Evolutionary conservation across 2,329 filamentous ascomycete species (phyloP).

Genomic region (Pseudocercospora fuligena): DNA sequence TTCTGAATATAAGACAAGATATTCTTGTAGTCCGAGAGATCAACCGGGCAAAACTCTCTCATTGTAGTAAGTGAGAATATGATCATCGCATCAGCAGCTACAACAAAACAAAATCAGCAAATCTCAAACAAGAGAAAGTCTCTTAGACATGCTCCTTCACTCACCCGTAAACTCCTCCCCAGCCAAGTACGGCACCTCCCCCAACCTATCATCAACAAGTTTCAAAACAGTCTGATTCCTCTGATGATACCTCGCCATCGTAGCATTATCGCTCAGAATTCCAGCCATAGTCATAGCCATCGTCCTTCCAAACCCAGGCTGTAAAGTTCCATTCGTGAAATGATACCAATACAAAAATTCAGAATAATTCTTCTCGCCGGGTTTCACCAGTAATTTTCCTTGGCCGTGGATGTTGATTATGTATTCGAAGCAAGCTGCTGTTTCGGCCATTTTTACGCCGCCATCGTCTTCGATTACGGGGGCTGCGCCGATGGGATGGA

Average conservation of each 20-base stretch:
- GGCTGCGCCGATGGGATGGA: slow-evolving; percentile 57
- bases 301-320: slow-evolving; percentile 43
- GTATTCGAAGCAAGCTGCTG: slow-evolving; percentile 65
- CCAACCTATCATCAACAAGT: slow-evolving; percentile 57
- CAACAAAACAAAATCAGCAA: background rate
- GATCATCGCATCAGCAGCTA: slow-evolving; percentile 67
- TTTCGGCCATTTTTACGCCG: slow-evolving; percentile 61
- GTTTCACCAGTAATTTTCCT: slow-evolving; percentile 55
- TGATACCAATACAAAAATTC: slow-evolving; percentile 68
- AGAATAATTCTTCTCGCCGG: slow-evolving; percentile 57
- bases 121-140: background rate
- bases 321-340: slow-evolving; percentile 45
- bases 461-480: slow-evolving; percentile 61
- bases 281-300: slow-evolving; percentile 37
- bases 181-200: slow-evolving; percentile 59
- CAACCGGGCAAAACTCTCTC: slow-evolving; percentile 44
- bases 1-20: slow-evolving; percentile 40
- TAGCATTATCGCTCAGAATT: slow-evolving; percentile 37
- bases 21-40: slow-evolving; percentile 31
- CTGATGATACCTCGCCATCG: slow-evolving; percentile 39
- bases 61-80: slow-evolving; percentile 66
- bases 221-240: slow-evolving; percentile 48
- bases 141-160: background rate
- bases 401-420: slow-evolving; percentile 60
- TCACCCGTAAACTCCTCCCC: slow-evolving; percentile 62